Percentiles rank a stretch among this genome's conserved stretches.
Conservation (phyloP, 139 green algal genomes). For the Marvania coccoides region DNA sequence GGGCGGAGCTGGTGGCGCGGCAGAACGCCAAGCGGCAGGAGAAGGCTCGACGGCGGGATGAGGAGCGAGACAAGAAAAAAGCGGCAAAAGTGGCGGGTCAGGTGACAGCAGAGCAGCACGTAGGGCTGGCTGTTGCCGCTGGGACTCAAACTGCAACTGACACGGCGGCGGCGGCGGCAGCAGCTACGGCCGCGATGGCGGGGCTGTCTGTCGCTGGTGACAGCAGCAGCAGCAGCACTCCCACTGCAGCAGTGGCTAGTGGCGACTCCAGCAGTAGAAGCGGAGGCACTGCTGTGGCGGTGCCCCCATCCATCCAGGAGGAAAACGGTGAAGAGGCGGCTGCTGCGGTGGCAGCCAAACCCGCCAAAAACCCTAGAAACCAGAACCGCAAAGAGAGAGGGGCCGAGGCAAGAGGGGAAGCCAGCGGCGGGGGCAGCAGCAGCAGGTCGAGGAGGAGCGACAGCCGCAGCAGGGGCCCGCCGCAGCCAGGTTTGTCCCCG, state of each 20-base stretch:
- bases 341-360: neutral
- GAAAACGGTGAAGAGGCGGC: neutral
- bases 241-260: neutral
- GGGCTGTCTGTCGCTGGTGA: neutral
- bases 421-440: neutral
- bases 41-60: no score
- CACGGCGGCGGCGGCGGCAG: neutral
- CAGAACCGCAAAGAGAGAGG: neutral
- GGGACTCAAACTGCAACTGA: neutral
- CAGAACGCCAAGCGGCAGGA: no score
- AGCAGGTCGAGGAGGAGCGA: neutral
- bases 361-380: neutral
- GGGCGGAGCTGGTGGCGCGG: no score
- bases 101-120: neutral
- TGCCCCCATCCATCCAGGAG: neutral
- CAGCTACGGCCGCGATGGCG: neutral
- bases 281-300: neutral
- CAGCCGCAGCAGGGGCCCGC: neutral
- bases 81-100: neutral
- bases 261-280: no score
- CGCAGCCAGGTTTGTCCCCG: neutral
- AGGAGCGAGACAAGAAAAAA: no score
- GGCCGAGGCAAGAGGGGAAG: no score
- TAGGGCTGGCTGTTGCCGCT: neutral
- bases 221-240: neutral